Evolutionary conservation across 2,329 filamentous ascomycete species (phyloP).

Genomic region (Phyllosticta citriasiana): DNA sequence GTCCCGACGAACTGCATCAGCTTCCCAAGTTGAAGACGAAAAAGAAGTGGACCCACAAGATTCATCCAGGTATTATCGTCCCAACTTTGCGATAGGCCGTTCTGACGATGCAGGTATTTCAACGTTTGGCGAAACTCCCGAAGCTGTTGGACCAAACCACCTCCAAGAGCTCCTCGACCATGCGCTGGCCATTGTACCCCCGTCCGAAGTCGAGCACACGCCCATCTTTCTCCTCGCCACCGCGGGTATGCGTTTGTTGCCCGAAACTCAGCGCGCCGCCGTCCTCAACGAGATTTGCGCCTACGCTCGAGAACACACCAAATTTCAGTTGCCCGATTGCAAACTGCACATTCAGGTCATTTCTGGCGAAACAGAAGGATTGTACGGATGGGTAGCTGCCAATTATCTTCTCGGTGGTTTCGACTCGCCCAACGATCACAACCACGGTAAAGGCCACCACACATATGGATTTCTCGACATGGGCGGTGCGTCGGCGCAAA

Average conservation of each 20-base stretch:
- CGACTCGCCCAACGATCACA: slow-evolving; percentile 61
- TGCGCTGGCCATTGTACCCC: slow-evolving; percentile 68
- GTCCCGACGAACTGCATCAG: slow-evolving; percentile 49
- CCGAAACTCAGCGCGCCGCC: slow-evolving; percentile 58
- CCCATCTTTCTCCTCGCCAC: slow-evolving; percentile 94
- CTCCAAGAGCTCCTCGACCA: slow-evolving; percentile 71
- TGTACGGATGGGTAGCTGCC: slow-evolving; percentile 95
- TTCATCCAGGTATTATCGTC: slow-evolving; percentile 58
- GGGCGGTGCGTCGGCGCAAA: slow-evolving; percentile 95
- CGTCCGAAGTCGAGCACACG: slow-evolving; percentile 67
- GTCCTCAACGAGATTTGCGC: slow-evolving; percentile 71
- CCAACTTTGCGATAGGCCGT: not conserved
- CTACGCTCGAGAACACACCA: slow-evolving; percentile 66
- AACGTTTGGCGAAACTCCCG: slow-evolving; percentile 69
- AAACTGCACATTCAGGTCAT: slow-evolving; percentile 86
- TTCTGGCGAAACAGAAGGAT: slow-evolving; percentile 83
- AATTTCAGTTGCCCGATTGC: slow-evolving; percentile 86
- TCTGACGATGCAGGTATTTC: slow-evolving; percentile 52
- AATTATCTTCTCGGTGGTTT: slow-evolving; percentile 94
- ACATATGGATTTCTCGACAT: slow-evolving; percentile 98
- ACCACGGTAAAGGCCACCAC: slow-evolving; percentile 78
- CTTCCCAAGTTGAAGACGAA: slow-evolving; percentile 76
- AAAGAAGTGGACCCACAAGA: slow-evolving; percentile 86
- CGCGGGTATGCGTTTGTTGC: slow-evolving; percentile 83
- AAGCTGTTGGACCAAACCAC: slow-evolving; percentile 71